Conservation (phyloP, 352 stramenopile species). For the Peronospora farinosa region DNA sequence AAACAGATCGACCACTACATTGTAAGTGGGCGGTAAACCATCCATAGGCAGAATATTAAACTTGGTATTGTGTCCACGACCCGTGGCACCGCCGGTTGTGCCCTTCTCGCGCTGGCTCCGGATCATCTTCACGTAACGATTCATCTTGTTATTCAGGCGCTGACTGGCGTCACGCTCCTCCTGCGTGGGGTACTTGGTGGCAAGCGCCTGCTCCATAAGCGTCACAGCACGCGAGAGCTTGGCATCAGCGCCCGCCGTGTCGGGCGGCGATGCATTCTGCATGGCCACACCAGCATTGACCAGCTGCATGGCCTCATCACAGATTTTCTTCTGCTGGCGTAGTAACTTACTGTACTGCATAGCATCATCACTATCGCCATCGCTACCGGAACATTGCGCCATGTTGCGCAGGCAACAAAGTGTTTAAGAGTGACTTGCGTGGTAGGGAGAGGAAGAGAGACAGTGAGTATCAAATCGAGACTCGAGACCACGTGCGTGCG, state of each 20-base stretch:
- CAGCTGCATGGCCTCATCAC: slow-evolving; percentile 74
- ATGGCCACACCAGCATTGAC: slow-evolving; percentile 76
- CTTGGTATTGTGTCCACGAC: slow-evolving; percentile 38
- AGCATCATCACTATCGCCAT: slow-evolving; percentile 55
- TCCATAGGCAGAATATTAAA: slow-evolving; percentile 74
- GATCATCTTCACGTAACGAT: slow-evolving; percentile 85
- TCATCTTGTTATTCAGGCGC: slow-evolving; percentile 80
- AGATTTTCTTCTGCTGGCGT: slow-evolving; percentile 68
- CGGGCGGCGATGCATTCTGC: slow-evolving; percentile 60
- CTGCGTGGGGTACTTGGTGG: slow-evolving; percentile 63
- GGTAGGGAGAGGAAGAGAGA: slow-evolving; percentile 7
- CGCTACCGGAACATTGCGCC: slow-evolving; percentile 39
- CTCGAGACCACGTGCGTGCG: slow-evolving; percentile 21
- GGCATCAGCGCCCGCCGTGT: slow-evolving; percentile 44
- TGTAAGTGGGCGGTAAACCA: slow-evolving; percentile 58
- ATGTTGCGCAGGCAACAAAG: slow-evolving; percentile 28
- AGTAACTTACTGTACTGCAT: slow-evolving; percentile 54
- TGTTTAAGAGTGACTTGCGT: slow-evolving; percentile 29
- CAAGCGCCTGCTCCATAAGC: slow-evolving; percentile 73
- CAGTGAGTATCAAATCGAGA: slow-evolving; percentile 1
- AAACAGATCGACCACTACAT: slow-evolving; percentile 47
- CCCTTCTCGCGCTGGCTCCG: slow-evolving; percentile 66
- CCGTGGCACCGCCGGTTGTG: slow-evolving; percentile 21
- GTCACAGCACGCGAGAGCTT: slow-evolving; percentile 65
- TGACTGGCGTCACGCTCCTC: slow-evolving; percentile 69